Conservation (phyloP, 169 alveolate genomes). For the Cryptosporidium bovis region DNA sequence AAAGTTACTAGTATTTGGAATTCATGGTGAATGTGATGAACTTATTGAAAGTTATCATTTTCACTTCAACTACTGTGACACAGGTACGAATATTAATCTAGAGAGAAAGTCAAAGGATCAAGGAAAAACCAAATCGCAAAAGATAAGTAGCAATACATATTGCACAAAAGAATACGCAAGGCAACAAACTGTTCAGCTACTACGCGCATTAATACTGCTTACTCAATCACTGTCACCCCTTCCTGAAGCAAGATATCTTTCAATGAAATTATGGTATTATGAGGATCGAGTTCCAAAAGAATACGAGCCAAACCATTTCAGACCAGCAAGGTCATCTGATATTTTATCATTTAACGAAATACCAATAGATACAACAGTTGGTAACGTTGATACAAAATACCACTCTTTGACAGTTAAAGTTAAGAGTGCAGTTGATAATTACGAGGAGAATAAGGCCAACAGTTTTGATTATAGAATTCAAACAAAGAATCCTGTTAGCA, state of each 20-base stretch:
- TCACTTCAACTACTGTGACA: conserved; percentile 76
- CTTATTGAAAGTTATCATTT: conserved; percentile 81
- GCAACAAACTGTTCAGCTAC: conserved; percentile 78
- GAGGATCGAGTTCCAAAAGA: conserved; percentile 84
- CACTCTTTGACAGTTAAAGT: conserved; percentile 78
- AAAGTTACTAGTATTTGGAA: conserved; percentile 81
- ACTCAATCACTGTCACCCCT: conserved; percentile 86
- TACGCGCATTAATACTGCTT: conserved; percentile 83
- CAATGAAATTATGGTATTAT: conserved; percentile 84
- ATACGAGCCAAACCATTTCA: conserved; percentile 86
- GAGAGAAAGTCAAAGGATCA: conserved; percentile 52
- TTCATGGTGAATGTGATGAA: conserved; percentile 82
- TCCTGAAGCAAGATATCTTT: conserved; percentile 83
- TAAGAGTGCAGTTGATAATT: conserved; percentile 76
- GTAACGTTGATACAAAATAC: conserved; percentile 79
- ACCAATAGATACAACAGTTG: conserved; percentile 81
- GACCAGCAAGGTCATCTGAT: conserved; percentile 80
- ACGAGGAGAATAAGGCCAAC: neutral
- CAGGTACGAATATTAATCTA: conserved; percentile 70
- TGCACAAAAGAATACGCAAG: conserved; percentile 78
- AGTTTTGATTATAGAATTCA: neutral
- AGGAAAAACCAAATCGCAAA: conserved; percentile 39
- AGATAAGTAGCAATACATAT: conserved; percentile 75
- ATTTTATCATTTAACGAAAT: conserved; percentile 72
- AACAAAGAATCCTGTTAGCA: neutral